Evolutionary conservation across 768 basidiomycete species (phyloP), one percentile per base, ranked within the genome.

Genomic region (Dendrothele bispora): DNA sequence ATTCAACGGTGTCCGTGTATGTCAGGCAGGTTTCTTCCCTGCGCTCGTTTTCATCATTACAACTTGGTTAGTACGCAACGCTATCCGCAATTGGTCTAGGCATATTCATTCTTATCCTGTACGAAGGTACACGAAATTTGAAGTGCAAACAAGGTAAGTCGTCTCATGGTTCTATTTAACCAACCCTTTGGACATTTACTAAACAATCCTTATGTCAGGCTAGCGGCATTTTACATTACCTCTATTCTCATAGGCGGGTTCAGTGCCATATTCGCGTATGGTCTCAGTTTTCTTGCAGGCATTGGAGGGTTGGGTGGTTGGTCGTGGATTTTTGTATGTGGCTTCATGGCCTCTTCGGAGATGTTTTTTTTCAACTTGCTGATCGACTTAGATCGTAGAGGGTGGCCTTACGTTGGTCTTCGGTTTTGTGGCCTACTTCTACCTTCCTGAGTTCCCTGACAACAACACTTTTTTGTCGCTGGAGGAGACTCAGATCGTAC

Each of bases 11-110:
- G 28, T 40, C 39, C 4, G 21, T 20, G 17, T 42, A 3, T n/a
- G 17, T 14, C 34, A 79, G 76, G 74, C 75, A 8, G 75, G 75
- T 25, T 78, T 77, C 58, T 75, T 77, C 51, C 75, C 78, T 35
- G 73, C 72, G 5, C 53, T 78, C 52, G 67, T 77, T 21, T 78
- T 71, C 53, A 67, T 78, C 21, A 74, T 79, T 49, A 70, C 73
- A 26, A 75, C 75, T 7, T 79, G 78, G 78, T 76, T 45, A 5
- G 65, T 40, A 32, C 17, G 8, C 10, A 5, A 49, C 22, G 17
- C 39, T 24, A 28, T 26, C 22, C n/a, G 11, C 7, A 34, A 40
- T 11, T 17, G 38, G 11, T 50, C 42, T 44, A 35, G n/a, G n/a
- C n/a, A n/a, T n/a, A 29, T 56, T n/a, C 17, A 48, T 22, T 42